Evolutionary conservation across 176 grass and related monocot species (phyloP).

Genomic region (Lolium rigidum): DNA sequence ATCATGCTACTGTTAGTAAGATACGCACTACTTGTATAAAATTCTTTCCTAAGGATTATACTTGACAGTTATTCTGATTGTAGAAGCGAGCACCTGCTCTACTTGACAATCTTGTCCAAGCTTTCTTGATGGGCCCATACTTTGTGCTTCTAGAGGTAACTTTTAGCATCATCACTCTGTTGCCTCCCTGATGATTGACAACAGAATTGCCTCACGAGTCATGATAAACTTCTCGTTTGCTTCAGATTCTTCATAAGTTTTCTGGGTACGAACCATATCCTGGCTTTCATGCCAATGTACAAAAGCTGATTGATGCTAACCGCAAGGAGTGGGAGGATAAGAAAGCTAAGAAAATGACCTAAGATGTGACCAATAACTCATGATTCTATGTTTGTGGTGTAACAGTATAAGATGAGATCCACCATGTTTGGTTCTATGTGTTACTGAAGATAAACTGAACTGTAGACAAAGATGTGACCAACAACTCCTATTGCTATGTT

Average conservation of each 20-base stretch:
- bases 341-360: constrained; percentile 68
- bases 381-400: constrained; percentile 1
- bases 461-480: background rate
- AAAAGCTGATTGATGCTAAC: constrained; percentile 61
- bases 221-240: constrained; percentile 21
- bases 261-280: constrained; percentile 83
- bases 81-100: constrained; percentile 90
- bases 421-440: background rate
- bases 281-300: constrained; percentile 73
- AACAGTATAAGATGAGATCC: background rate
- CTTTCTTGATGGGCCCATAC: constrained; percentile 96
- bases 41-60: background rate
- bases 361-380: constrained; percentile 25
- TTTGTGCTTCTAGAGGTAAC: constrained; percentile 95
- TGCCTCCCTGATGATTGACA: background rate
- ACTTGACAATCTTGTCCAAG: constrained; percentile 88
- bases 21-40: constrained; percentile 5
- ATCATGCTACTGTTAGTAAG: background rate
- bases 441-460: constrained; percentile 6
- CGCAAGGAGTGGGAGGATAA: constrained; percentile 78
- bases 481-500: background rate
- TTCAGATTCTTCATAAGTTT: constrained; percentile 71
- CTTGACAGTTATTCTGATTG: constrained; percentile 13
- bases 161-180: background rate
- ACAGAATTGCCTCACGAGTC: background rate